Evolutionary conservation across 176 grass and related monocot species (phyloP).

Genomic region (Pharus latifolius): DNA sequence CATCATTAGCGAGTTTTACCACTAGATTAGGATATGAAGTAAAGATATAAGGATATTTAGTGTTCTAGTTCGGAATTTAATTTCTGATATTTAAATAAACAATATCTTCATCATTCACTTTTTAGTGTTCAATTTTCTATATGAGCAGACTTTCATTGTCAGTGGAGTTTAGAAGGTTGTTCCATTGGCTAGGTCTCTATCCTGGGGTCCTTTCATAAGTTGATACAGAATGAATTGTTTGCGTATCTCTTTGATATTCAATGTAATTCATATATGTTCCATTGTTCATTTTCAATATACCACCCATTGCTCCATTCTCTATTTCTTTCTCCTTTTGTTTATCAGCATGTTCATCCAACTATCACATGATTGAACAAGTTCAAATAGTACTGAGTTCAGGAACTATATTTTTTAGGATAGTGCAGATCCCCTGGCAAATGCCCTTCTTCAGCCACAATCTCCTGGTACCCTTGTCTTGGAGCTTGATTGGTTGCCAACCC

Average conservation of each 20-base stretch:
- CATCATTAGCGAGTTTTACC: too few relatives aligned
- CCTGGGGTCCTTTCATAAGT: background rate
- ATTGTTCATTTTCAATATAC: constrained; percentile 8
- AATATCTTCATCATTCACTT: background rate
- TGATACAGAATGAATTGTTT: background rate
- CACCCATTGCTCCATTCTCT: background rate
- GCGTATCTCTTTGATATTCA: background rate
- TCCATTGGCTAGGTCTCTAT: background rate
- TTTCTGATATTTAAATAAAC: background rate
- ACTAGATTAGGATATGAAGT: too few relatives aligned
- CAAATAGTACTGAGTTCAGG: constrained; percentile 30
- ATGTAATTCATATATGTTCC: constrained; percentile 8
- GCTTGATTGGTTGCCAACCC: constrained; percentile 93
- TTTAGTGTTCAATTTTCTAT: background rate
- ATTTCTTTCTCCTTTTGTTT: constrained; percentile 11
- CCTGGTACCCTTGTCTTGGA: constrained; percentile 97
- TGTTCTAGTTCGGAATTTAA: background rate
- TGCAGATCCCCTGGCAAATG: constrained; percentile 93
- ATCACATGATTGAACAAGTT: background rate
- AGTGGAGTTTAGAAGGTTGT: background rate
- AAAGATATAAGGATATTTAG: too few relatives aligned
- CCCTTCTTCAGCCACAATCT: constrained; percentile 92
- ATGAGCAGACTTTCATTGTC: background rate
- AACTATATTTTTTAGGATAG: constrained; percentile 78
- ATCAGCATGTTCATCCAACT: constrained; percentile 9